Percentiles rank a stretch among this genome's conserved stretches.
Evolutionary conservation across 805 yeast genomes (phyloP).

Genomic region (Saturnispora hagleri): DNA sequence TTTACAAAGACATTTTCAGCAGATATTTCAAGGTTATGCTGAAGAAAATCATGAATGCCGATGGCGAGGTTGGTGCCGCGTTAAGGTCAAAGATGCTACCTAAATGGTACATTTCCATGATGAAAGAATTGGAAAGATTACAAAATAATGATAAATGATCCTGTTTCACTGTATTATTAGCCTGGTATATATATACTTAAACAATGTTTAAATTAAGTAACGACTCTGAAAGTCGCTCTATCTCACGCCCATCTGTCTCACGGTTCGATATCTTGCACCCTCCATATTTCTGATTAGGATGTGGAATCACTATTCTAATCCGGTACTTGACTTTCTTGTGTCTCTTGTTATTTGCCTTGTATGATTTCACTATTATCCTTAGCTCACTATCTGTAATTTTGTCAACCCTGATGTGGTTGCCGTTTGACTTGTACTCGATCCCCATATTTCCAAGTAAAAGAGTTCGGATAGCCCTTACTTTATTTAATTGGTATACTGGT

Average conservation of each 20-base stretch:
- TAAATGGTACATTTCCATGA: constrained; percentile 9
- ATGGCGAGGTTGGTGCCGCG: constrained; percentile 16
- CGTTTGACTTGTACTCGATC: neutral
- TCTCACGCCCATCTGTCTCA: neutral
- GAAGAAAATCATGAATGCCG: constrained; percentile 24
- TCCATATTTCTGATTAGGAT: neutral
- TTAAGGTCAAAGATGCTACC: constrained; percentile 25
- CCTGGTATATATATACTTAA: neutral
- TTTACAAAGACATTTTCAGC: constrained; percentile 23
- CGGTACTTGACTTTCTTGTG: neutral
- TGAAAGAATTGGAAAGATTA: constrained; percentile 7
- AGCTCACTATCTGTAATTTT: neutral
- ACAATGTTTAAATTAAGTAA: neutral
- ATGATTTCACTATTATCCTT: neutral
- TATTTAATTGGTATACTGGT: no score
- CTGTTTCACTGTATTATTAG: neutral
- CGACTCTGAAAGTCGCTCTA: neutral
- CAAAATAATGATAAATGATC: constrained; percentile 1
- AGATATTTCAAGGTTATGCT: constrained; percentile 24
- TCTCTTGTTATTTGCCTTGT: neutral
- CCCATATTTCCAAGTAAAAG: neutral
- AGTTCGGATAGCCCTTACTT: neutral
- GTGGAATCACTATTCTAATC: neutral
- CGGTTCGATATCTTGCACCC: neutral
- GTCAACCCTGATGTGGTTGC: neutral